Percentiles rank a stretch among this genome's conserved stretches.
These are phyloP conservation scores for Pleomassaria siparia DNA, from an alignment of 2,329 filamentous ascomycete species.

Conservation along the genomic window DNA sequence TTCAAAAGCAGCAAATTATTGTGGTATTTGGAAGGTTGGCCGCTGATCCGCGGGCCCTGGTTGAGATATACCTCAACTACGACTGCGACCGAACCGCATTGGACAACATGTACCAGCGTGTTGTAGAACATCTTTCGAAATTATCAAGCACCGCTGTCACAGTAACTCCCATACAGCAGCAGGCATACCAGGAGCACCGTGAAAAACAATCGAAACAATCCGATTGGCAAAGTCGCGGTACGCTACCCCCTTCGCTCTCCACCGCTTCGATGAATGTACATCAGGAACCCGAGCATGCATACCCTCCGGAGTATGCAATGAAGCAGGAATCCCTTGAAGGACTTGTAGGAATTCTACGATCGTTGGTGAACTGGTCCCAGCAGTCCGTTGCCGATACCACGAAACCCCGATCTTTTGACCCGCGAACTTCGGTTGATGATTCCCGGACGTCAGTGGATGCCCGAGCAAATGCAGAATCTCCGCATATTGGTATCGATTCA, in stretches of 20 bases:
- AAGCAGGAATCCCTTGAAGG: slow-evolving; percentile 89
- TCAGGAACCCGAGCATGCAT: slow-evolving; percentile 64
- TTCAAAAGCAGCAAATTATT: slow-evolving; percentile 92
- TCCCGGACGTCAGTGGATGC: slow-evolving; percentile 77
- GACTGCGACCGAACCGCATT: slow-evolving; percentile 91
- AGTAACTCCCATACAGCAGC: slow-evolving; percentile 76
- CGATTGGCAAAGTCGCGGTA: slow-evolving; percentile 87
- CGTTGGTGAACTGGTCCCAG: slow-evolving; percentile 89
- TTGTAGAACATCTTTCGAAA: slow-evolving; percentile 90
- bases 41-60: slow-evolving; percentile 81
- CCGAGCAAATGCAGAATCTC: slow-evolving; percentile 60
- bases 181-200: slow-evolving; percentile 80
- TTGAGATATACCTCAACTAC: slow-evolving; percentile 97
- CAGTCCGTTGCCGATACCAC: slow-evolving; percentile 59
- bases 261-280: slow-evolving; percentile 68
- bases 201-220: slow-evolving; percentile 60
- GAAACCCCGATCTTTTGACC: slow-evolving; percentile 47
- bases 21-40: slow-evolving; percentile 81
- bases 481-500: slow-evolving; percentile 57
- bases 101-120: slow-evolving; percentile 93
- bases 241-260: slow-evolving; percentile 82
- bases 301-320: slow-evolving; percentile 86
- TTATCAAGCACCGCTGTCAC: slow-evolving; percentile 78
- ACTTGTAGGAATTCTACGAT: slow-evolving; percentile 83
- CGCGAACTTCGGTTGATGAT: slow-evolving; percentile 58